Percentiles rank a stretch among this genome's conserved stretches.
phyloP scores from a whole-genome alignment of 2,329 filamentous ascomycete species.

The Claviceps capensis region DNA sequence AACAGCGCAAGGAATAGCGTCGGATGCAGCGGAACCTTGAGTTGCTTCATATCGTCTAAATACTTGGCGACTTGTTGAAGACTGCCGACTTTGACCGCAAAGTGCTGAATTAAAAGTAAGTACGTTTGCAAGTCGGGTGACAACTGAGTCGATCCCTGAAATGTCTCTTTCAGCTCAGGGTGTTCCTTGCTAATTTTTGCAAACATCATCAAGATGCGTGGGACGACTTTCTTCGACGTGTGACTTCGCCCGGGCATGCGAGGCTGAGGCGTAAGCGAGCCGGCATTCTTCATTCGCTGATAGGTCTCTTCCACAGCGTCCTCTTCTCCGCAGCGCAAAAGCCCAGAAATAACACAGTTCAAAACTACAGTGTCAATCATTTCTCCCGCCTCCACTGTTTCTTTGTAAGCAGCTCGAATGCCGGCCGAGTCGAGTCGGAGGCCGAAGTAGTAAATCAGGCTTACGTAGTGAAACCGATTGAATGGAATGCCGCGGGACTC shows the following conservation, averaged over 20 bases:
- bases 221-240: conserved; percentile 34
- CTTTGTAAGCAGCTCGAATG: conserved; percentile 63
- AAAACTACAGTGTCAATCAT: conserved; percentile 77
- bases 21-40: conserved; percentile 55
- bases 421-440: conserved; percentile 58
- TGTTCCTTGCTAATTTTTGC: conserved; percentile 38
- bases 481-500: conserved; percentile 49
- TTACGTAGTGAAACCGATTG: conserved; percentile 70
- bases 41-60: conserved; percentile 66
- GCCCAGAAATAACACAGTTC: conserved; percentile 71
- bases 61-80: conserved; percentile 56
- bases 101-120: conserved; percentile 63
- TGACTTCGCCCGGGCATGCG: conserved; percentile 32
- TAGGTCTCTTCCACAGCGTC: conserved; percentile 70
- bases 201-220: conserved; percentile 44
- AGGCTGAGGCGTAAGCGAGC: conserved; percentile 23
- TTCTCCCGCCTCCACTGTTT: conserved; percentile 74
- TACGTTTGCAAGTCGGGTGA: conserved; percentile 69
- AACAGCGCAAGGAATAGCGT: conserved; percentile 71
- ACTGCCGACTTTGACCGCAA: conserved; percentile 54
- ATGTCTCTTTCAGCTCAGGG: conserved; percentile 35
- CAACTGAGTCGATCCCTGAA: conserved; percentile 52
- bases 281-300: conserved; percentile 61
- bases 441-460: conserved; percentile 73
- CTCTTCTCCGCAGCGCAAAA: conserved; percentile 65